These are phyloP conservation scores for Aspergillus fijiensis DNA, from an alignment of 2,329 filamentous ascomycete species.

Conservation along the genomic window DNA sequence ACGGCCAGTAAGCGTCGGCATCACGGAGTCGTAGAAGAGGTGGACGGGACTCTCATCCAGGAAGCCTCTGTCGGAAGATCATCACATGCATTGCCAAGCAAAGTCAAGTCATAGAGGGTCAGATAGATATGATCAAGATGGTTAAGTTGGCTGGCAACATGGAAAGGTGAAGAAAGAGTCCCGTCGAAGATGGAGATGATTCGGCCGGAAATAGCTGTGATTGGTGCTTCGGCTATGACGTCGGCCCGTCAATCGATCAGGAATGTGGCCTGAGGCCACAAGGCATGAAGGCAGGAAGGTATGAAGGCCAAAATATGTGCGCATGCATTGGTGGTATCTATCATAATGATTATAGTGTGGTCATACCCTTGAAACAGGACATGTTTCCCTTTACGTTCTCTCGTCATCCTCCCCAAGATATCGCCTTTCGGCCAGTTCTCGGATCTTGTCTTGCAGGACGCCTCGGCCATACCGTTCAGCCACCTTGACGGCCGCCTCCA, in stretches of 20 bases:
- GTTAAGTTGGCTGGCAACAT: background rate
- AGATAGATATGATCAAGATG: background rate
- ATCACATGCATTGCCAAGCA: background rate
- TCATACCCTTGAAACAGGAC: background rate
- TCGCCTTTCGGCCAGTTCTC: conserved; percentile 73
- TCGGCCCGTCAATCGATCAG: background rate
- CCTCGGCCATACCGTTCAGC: conserved; percentile 79
- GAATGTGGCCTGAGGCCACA: background rate
- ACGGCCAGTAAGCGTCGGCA: conserved; percentile 12
- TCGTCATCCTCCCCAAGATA: conserved; percentile 61
- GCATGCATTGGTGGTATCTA: background rate
- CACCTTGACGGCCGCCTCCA: conserved; percentile 87
- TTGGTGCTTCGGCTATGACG: conserved; percentile 7
- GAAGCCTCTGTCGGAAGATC: background rate
- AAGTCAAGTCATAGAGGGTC: background rate
- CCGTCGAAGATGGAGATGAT: background rate
- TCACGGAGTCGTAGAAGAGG: conserved; percentile 6
- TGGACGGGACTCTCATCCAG: background rate
- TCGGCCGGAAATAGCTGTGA: background rate
- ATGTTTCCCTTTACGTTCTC: conserved; percentile 23
- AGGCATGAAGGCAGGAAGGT: background rate
- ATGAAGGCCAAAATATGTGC: background rate
- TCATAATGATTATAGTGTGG: background rate
- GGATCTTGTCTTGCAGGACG: conserved; percentile 86
- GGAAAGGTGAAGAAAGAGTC: background rate